A percentile compares a stretch with the other conserved stretches of the same genome.
Conservation (phyloP, 345 rosid genomes). For the Viola odorata region DNA sequence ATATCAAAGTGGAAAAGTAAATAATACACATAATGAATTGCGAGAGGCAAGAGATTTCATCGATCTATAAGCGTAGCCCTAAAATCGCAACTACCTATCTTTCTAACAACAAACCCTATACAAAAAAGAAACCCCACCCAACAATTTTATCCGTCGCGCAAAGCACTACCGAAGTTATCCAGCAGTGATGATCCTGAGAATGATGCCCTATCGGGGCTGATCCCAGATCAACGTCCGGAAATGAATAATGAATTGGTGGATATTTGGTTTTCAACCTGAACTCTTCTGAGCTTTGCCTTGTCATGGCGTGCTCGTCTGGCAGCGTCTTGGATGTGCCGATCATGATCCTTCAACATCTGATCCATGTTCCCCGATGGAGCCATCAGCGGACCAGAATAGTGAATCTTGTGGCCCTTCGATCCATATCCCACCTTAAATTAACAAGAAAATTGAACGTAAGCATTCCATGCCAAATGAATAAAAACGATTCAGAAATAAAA, state of each 20-base stretch:
- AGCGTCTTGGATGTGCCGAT: constrained; percentile 95
- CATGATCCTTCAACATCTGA: constrained; percentile 92
- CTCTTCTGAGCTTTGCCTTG: constrained; percentile 71
- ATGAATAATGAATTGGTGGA: constrained; percentile 59
- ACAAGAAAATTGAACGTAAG: not conserved
- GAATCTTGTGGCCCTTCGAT: constrained; percentile 85
- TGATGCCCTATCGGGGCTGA: constrained; percentile 15
- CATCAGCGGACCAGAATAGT: constrained; percentile 89
- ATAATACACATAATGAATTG: constrained; percentile 20
- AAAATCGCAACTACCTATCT: constrained; percentile 22
- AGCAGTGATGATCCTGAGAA: constrained; percentile 17
- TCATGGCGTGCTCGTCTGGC: constrained; percentile 79
- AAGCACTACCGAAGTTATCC: constrained; percentile 9
- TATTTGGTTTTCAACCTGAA: constrained; percentile 56
- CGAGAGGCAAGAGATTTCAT: constrained; percentile 12
- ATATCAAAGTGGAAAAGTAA: constrained; percentile 15
- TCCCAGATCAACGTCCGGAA: constrained; percentile 60
- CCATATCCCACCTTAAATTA: constrained; percentile 67
- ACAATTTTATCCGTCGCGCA: not conserved
- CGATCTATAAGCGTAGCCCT: constrained; percentile 22
- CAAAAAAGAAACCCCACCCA: constrained; percentile 19
- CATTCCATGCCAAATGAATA: not conserved
- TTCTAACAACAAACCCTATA: constrained; percentile 34
- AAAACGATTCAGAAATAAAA: not conserved
- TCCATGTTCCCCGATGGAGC: constrained; percentile 88